A percentile compares a stretch with the other conserved stretches of the same genome.
Conservation (phyloP, 1,284 basidiomycete species). For the Sporisorium sorghi region DNA sequence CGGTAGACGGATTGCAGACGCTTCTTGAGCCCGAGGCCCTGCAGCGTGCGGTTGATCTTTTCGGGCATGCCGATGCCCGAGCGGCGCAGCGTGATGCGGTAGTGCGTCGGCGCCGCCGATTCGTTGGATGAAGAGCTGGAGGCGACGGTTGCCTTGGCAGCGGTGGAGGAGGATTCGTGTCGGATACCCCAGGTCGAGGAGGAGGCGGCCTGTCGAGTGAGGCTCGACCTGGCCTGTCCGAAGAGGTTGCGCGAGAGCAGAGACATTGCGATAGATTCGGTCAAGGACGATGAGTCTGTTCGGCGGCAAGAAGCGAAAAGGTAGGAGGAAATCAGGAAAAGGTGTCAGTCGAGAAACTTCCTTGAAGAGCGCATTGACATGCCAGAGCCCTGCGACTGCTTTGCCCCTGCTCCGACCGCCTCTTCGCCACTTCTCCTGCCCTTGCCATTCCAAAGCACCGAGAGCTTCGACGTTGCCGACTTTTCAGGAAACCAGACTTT, state of each 20-base stretch:
- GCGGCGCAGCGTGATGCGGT: slow-evolving; percentile 83
- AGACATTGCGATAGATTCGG: slow-evolving; percentile 24
- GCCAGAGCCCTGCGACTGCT: neutral
- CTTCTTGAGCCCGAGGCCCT: slow-evolving; percentile 80
- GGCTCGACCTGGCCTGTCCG: slow-evolving; percentile 32
- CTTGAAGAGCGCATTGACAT: neutral
- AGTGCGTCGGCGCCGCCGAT: slow-evolving; percentile 75
- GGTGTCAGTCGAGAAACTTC: slow-evolving; percentile 6
- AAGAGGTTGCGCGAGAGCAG: slow-evolving; percentile 42
- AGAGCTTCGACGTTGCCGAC: slow-evolving; percentile 19
- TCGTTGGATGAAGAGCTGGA: slow-evolving; percentile 23
- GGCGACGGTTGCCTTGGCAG: slow-evolving; percentile 25
- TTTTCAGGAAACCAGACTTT: slow-evolving; percentile 58
- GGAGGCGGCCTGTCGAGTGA: slow-evolving; percentile 22
- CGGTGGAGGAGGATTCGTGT: slow-evolving; percentile 36
- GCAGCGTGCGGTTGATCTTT: slow-evolving; percentile 78
- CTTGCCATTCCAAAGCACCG: neutral
- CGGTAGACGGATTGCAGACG: slow-evolving; percentile 86
- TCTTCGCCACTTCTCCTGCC: neutral
- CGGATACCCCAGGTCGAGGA: slow-evolving; percentile 43
- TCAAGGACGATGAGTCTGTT: neutral
- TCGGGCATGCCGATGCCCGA: slow-evolving; percentile 83
- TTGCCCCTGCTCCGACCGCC: neutral
- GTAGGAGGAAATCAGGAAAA: neutral
- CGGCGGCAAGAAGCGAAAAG: neutral